Evolutionary conservation across 768 basidiomycete species (phyloP).

Genomic region (Clitopilus passeckerianus): DNA sequence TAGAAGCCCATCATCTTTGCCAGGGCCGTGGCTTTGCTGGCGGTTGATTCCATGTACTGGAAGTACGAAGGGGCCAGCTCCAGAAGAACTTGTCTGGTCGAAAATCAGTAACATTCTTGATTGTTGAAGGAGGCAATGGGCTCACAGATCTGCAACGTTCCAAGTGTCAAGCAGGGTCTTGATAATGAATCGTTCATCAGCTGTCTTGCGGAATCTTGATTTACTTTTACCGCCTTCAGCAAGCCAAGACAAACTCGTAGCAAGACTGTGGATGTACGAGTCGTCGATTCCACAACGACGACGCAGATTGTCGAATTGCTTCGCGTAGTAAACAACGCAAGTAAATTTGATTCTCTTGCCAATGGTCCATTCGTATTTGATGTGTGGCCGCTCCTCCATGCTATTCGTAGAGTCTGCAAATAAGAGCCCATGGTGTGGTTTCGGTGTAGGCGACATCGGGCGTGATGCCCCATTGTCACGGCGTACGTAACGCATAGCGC

Average conservation of each 20-base stretch:
- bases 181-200: constrained; percentile 74
- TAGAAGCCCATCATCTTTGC: constrained; percentile 83
- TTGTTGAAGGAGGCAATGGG: constrained; percentile 7
- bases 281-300: constrained; percentile 64
- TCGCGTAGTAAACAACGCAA: constrained; percentile 80
- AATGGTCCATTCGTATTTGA: constrained; percentile 79
- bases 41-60: constrained; percentile 67
- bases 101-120: constrained; percentile 1
- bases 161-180: constrained; percentile 84
- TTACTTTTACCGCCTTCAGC: constrained; percentile 81
- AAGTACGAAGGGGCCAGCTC: constrained; percentile 80
- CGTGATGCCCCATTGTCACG: constrained; percentile 27
- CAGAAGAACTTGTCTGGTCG: constrained; percentile 64
- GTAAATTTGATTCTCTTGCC: constrained; percentile 72
- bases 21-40: constrained; percentile 60
- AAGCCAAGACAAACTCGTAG: constrained; percentile 57
- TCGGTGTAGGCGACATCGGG: constrained; percentile 27
- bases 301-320: constrained; percentile 69
- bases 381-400: constrained; percentile 73
- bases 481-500: constrained; percentile 57
- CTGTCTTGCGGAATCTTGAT: constrained; percentile 79
- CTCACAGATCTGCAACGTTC: constrained; percentile 83
- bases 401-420: constrained; percentile 23
- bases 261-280: constrained; percentile 55
- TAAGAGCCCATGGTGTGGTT: constrained; percentile 48